These are phyloP conservation scores for Penicillium janthinellum DNA, from an alignment of 2,329 filamentous ascomycete species.

Conservation along the genomic window DNA sequence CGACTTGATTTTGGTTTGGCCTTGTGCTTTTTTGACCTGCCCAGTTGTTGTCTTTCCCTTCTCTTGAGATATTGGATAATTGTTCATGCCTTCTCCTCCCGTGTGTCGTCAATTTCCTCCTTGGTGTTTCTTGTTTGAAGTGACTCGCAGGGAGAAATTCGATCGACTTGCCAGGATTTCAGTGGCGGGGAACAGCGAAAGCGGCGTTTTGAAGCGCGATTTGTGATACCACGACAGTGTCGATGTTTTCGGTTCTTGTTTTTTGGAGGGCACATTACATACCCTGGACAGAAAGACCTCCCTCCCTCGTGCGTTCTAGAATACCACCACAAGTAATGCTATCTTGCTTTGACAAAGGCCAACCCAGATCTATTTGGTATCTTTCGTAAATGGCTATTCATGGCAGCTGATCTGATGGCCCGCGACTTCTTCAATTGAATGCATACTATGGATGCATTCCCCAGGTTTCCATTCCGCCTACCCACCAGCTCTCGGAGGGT, in stretches of 20 bases:
- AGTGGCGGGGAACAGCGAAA: not conserved
- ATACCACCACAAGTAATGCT: not conserved
- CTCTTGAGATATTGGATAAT: conserved; percentile 2
- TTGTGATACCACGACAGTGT: conserved; percentile 17
- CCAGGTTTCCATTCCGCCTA: no score
- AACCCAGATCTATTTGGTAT: not conserved
- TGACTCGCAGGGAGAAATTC: not conserved
- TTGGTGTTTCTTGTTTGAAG: not conserved
- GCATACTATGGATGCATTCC: no score
- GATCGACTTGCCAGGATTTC: not conserved
- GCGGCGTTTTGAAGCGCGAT: conserved; percentile 10
- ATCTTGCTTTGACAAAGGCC: not conserved
- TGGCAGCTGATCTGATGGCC: no score
- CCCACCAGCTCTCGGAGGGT: not conserved
- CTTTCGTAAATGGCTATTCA: no score
- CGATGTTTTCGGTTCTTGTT: conserved; percentile 8
- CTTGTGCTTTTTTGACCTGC: not conserved
- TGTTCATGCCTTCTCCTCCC: not conserved
- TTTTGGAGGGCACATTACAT: not conserved
- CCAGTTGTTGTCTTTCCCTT: not conserved
- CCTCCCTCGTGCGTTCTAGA: not conserved
- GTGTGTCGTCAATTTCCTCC: not conserved
- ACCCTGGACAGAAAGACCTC: not conserved
- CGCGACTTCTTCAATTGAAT: no score
- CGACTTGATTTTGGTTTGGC: conserved; percentile 7